Percentiles rank a stretch among this genome's conserved stretches.
Evolutionary conservation across 495 filamentous ascomycete species (phyloP).

Genomic region (Xylaria grammica): DNA sequence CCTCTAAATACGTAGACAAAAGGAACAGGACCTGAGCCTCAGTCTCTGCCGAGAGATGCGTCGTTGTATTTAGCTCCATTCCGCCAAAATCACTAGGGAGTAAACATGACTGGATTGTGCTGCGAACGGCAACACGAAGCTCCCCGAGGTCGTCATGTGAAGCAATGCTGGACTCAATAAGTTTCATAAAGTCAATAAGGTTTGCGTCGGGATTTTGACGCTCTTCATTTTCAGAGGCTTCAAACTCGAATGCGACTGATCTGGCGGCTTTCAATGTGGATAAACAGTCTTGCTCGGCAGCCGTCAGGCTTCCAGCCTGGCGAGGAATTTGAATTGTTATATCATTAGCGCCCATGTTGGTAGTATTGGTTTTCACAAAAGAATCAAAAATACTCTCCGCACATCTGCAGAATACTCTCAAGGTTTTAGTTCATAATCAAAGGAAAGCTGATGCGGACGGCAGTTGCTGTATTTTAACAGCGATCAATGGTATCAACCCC

Average conservation of each 20-base stretch:
- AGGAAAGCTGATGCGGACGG: not conserved
- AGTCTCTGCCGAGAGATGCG: not conserved
- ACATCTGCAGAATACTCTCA: too few species aligned
- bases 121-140: not conserved
- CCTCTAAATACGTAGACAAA: conserved; percentile 41
- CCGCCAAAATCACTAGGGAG: not conserved
- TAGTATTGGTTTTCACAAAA: not conserved
- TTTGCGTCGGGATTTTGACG: not conserved
- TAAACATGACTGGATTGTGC: not conserved
- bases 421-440: too few species aligned
- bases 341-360: not conserved
- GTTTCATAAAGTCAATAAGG: not conserved
- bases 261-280: not conserved
- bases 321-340: not conserved
- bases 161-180: not conserved
- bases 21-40: conserved; percentile 23
- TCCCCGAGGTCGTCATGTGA: not conserved
- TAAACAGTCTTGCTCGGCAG: not conserved
- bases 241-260: not conserved
- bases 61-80: not conserved
- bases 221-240: not conserved
- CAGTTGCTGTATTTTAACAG: not conserved
- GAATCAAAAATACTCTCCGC: too few species aligned
- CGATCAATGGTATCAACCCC: not conserved
- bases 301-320: not conserved